Base-by-base conservation (phyloP, 176 grass and related monocot genomes). In the Bonia amplexicaulis region DNA sequence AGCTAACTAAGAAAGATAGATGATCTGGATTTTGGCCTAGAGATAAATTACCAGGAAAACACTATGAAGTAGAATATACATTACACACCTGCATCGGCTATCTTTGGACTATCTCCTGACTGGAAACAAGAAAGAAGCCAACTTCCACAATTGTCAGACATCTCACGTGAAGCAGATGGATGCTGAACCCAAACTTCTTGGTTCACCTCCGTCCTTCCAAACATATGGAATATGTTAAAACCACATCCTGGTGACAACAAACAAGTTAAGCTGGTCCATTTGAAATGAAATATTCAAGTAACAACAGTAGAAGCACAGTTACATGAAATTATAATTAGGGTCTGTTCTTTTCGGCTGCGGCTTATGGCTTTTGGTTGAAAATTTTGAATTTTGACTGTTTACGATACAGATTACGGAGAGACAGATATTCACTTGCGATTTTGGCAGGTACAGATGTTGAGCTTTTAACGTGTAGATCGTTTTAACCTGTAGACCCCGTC, bases 221-320 rank as follows among this genome's bases (percentile, higher is more conserved):
- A 93, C 76, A 98, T 81, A 16, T 61, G 85, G 81, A 95, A 92
- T 87, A 98, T 89, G 69, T 89, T 92, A 80, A 91, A 93, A 73
- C 74, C 71, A 82, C 89, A 85, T 7, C 90, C 95, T 98, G 93
- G 17, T 82, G 35, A 80, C 16, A 88, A 67, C 14, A 80, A 74
- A 91, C 42, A 69, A 72, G 42, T 87, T 73, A 78, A 67, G 48
- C 12, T 11, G 1, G 11, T 66, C 16, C 66, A 42, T 23, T 39
- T 9, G 58, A 72, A 58, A 77, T 59, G 17, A 72, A 41, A 86
- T 55, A 14, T 48, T 58, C 7, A 55, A 71, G 37, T 49, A 73
- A 74, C 12, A 74, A 35, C 12, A 59, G 48, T 47, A 66, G 11
- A 90, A 90, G 6, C 16, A 40, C 44, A 63, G 8, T 10, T 54